phyloP scores from a whole-genome alignment of 805 yeast genomes.

The Candida oleophila region DNA sequence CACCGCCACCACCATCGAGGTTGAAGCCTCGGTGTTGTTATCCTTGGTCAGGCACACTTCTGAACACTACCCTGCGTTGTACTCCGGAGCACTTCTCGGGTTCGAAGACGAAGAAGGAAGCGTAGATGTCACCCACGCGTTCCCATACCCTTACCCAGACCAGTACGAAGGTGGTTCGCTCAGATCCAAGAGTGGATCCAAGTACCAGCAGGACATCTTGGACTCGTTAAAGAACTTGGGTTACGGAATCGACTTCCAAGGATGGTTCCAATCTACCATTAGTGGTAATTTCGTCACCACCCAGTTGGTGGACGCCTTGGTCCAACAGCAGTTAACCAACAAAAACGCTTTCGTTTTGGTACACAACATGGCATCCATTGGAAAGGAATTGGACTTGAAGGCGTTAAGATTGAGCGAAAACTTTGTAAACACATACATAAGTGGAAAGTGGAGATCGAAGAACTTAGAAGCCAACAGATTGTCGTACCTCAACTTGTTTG shows the following conservation, averaged over 20 bases:
- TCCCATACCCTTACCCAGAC: constrained; percentile 68
- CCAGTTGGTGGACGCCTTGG: constrained; percentile 66
- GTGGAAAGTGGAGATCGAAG: constrained; percentile 65
- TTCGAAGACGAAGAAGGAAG: constrained; percentile 55
- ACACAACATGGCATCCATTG: constrained; percentile 69
- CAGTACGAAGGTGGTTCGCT: constrained; percentile 63
- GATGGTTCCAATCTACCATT: constrained; percentile 75
- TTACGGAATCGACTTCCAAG: constrained; percentile 67
- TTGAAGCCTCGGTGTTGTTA: constrained; percentile 53
- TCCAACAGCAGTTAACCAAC: constrained; percentile 57
- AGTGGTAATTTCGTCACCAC: constrained; percentile 70
- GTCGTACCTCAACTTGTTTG: constrained; percentile 63
- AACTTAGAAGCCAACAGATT: constrained; percentile 59
- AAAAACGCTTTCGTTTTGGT: constrained; percentile 58
- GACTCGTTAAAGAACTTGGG: constrained; percentile 61
- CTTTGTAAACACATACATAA: constrained; percentile 55
- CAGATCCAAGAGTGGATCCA: constrained; percentile 58
- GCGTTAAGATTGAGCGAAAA: constrained; percentile 66
- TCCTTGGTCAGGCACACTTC: constrained; percentile 68
- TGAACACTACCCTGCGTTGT: constrained; percentile 58
- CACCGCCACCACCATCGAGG: constrained; percentile 39
- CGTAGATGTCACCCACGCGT: constrained; percentile 56
- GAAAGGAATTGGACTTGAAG: constrained; percentile 63
- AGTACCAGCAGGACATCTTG: constrained; percentile 68
- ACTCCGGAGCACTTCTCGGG: constrained; percentile 75